Evolutionary conservation across 1,139 yeast species (phyloP).

Genomic region (Ashbya aceris): DNA sequence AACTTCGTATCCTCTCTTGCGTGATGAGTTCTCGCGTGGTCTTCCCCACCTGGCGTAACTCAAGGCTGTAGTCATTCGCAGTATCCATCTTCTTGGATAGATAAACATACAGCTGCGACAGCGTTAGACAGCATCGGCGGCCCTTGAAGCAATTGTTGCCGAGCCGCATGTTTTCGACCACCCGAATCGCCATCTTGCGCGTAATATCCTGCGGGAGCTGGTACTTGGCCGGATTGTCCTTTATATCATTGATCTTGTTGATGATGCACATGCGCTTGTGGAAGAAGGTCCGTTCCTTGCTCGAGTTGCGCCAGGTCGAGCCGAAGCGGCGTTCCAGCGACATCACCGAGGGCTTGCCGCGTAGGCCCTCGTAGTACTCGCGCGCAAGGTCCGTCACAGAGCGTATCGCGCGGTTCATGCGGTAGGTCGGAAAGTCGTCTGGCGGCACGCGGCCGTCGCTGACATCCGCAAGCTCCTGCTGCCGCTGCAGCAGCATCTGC

Average conservation of each 20-base stretch:
- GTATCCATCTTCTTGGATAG: constrained; percentile 21
- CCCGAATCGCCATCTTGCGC: constrained; percentile 18
- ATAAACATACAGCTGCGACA: constrained; percentile 22
- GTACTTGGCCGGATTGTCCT: constrained; percentile 16
- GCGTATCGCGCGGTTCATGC: constrained; percentile 20
- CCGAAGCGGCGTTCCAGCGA: constrained; percentile 24
- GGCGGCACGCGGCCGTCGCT: constrained; percentile 19
- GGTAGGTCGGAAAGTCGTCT: constrained; percentile 10
- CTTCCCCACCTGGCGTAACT: constrained; percentile 13
- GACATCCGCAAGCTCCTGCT: constrained; percentile 17
- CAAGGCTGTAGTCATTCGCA: constrained; percentile 18
- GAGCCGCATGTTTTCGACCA: constrained; percentile 23
- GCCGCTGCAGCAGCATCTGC: constrained; percentile 1
- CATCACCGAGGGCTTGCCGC: constrained; percentile 22
- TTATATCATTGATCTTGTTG: constrained; percentile 18
- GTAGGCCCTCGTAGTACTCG: constrained; percentile 26
- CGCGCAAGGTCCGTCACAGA: constrained; percentile 23
- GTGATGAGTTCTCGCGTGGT: constrained; percentile 15
- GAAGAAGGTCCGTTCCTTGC: constrained; percentile 23
- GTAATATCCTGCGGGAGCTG: constrained; percentile 14
- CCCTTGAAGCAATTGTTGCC: constrained; percentile 22
- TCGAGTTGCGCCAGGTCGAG: constrained; percentile 21
- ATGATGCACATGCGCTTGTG: constrained; percentile 24
- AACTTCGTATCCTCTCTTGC: constrained; percentile 9
- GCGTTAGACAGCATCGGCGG: constrained; percentile 15